Evolutionary conservation across 2,329 filamentous ascomycete genomes (phyloP), one percentile per base, ranked within the genome.

Genomic region (Fusarium concolor): DNA sequence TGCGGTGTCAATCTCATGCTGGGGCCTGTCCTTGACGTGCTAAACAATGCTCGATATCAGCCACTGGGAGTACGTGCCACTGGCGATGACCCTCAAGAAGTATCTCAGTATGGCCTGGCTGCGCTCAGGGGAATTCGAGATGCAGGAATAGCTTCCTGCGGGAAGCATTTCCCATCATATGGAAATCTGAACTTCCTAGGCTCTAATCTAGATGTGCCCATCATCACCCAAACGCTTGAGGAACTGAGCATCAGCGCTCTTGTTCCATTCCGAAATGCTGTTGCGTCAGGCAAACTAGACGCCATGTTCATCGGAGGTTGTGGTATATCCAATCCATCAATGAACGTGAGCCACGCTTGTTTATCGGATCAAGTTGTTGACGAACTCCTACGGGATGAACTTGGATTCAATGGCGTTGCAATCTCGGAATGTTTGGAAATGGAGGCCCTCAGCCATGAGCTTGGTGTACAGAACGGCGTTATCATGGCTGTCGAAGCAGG

Each of bases 401-500:
- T 98, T 24, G 91, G 92, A 4, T 98, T 98, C 73, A 88, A 93
- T 49, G 95, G 95, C 2, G 94, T 98, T 4, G 94, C 96, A 24
- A 93, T 98, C 49, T 97, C 94, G 0, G 95, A 98, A 76, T 98
- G 95, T 70, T 82, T 98, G 10, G 95, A 97, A 77, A 98, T 98
- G 95, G 94, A 97, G 75, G 94, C 94, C 0, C 86, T 98, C 10
- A 96, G 93, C 68, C 93, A 97, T 75, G 96, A 97, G 73, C 96
- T 98, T 49, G 95, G 95, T n/a, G 94, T 99, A 18, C 94, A 95
- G 71, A 95, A 96, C 39, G 96, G 96, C 14, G 97, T 95, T 1
- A 93, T 98, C 71, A 97, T 97, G 94, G 96, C 96, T 5, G 92
- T 97, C 50, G 96, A 97, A 77, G 95, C 96, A 31, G 96, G 96